Conservation (phyloP, 495 filamentous ascomycete genomes). For the Margaritispora aquatica region DNA sequence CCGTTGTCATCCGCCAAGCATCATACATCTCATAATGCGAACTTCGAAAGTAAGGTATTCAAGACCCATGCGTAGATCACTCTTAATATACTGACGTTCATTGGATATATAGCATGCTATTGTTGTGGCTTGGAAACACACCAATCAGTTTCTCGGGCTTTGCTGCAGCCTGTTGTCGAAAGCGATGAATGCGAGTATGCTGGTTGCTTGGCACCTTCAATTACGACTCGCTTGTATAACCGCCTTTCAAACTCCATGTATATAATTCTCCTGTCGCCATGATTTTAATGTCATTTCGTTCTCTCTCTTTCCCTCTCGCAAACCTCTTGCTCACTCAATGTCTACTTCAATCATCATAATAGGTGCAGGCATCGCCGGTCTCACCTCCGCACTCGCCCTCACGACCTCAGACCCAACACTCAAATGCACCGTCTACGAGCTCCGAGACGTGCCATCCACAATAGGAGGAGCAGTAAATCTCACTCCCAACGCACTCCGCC, state of each 20-base stretch:
- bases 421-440: slow-evolving; percentile 43
- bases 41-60: no score
- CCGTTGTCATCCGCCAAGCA: no score
- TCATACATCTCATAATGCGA: no score
- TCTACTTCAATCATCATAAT: slow-evolving; percentile 31
- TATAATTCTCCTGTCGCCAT: background rate
- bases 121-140: background rate
- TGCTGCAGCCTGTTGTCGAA: background rate
- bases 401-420: slow-evolving; percentile 36
- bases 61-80: no score
- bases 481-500: slow-evolving; percentile 53
- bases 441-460: slow-evolving; percentile 46
- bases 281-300: background rate
- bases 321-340: background rate
- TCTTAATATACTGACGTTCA: background rate
- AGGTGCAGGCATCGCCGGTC: slow-evolving; percentile 51
- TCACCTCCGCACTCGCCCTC: slow-evolving; percentile 47
- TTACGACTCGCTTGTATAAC: background rate
- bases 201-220: background rate
- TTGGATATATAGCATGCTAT: no score
- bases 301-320: background rate
- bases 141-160: background rate
- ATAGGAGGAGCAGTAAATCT: slow-evolving; percentile 59
- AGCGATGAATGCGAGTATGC: background rate
- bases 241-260: background rate